Evolutionary conservation across 2,329 filamentous ascomycete genomes (phyloP), one percentile per base, ranked within the genome.

Genomic region (Fusarium bactridioides): DNA sequence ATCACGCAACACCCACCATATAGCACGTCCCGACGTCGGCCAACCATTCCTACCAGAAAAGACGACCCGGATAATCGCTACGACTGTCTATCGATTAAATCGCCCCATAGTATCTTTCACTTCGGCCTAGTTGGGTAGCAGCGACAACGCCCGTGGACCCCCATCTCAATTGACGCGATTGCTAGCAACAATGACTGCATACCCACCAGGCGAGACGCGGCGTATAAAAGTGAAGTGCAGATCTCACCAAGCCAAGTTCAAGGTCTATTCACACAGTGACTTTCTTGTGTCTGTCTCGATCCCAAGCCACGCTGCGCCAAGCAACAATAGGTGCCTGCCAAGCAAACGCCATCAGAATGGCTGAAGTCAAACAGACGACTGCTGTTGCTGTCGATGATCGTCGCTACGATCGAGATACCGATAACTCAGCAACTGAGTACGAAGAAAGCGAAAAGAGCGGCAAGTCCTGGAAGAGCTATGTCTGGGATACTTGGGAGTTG

Each of bases 401-500:
- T 16, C 45, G 38, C 29, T 25, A 40, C 25, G 47, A 66, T 31
- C 45, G 31, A 11, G 55, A 68, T n/a, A 56, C 37, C 16, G 56
- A 67, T 16, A 43, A 58, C 16, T 54, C 43, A 25, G 40, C 37
- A 3, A 54, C 53, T 7, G 45, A 48, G 11, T 37, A 55, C 19
- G 54, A 55, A 23, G 44, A 45, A 11, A 44, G 38, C 11, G 38
- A 57, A 8, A 59, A 56, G 43, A 45, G 45, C 8, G 35, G 51
- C 50, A 70, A 70, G 43, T 57, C 74, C 5, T 83, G 82, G 82
- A 81, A 80, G 40, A 78, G 81, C 13, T 80, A 80, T 60, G 47
- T 83, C 16, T 83, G 81, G 82, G 80, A 81, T 63, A 80, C 79
- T 1, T 80, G 77, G 77, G 79, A 80, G 50, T 72, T 80, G 16